Conservation (phyloP, 495 filamentous ascomycete species). For the Neurospora sublineolata region DNA sequence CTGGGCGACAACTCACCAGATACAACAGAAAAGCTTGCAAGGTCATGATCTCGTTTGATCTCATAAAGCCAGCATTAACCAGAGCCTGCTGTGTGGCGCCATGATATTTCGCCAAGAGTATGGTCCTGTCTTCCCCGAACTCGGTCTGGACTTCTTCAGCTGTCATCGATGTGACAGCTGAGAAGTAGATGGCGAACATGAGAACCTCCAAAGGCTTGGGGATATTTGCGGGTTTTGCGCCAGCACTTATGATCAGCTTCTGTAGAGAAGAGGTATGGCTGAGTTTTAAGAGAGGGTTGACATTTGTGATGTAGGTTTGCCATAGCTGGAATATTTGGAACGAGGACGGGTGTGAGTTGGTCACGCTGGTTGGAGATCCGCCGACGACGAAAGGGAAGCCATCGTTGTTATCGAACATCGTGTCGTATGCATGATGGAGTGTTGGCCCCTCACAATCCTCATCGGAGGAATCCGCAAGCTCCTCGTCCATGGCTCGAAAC, state of each 20-base stretch:
- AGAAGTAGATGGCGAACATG: slow-evolving; percentile 48
- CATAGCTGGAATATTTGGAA: slow-evolving; percentile 65
- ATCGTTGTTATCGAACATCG: slow-evolving; percentile 40
- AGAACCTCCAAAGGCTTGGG: slow-evolving; percentile 39
- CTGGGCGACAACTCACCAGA: slow-evolving; percentile 28
- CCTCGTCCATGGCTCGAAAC: slow-evolving; percentile 31
- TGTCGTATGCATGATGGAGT: slow-evolving; percentile 43
- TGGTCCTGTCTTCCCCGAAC: slow-evolving; percentile 34
- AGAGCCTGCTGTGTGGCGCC: slow-evolving; percentile 43
- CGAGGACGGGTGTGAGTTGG: slow-evolving; percentile 48
- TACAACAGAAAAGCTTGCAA: slow-evolving; percentile 47
- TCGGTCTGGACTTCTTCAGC: slow-evolving; percentile 39
- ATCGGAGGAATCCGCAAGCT: slow-evolving; percentile 45
- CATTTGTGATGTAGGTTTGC: slow-evolving; percentile 58
- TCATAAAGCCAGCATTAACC: slow-evolving; percentile 46
- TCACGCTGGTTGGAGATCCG: slow-evolving; percentile 33
- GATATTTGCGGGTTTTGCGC: slow-evolving; percentile 35
- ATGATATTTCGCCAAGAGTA: slow-evolving; percentile 37
- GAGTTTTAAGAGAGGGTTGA: slow-evolving; percentile 60
- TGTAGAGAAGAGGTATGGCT: slow-evolving; percentile 54
- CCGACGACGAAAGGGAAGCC: slow-evolving; percentile 51
- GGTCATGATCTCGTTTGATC: slow-evolving; percentile 39
- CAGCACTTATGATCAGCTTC: slow-evolving; percentile 38
- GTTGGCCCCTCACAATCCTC: slow-evolving; percentile 46
- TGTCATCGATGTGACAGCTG: slow-evolving; percentile 39